These are phyloP conservation scores for Jackrogersella minutella DNA, from an alignment of 495 filamentous ascomycete genomes.

Conservation along the genomic window DNA sequence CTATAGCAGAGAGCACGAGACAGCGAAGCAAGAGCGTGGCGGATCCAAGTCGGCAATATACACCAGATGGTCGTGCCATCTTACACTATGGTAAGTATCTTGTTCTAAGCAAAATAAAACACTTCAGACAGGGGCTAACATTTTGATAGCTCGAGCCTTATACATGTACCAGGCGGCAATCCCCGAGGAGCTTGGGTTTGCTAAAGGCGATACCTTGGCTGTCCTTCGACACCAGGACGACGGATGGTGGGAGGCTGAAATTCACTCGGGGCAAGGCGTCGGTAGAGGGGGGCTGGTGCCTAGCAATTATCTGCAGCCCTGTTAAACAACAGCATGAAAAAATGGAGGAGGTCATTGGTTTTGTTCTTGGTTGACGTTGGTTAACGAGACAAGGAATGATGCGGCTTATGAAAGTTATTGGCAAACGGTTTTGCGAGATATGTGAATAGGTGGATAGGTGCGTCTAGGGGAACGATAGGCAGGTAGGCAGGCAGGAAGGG, in stretches of 20 bases:
- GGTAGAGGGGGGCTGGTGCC: constrained; percentile 85
- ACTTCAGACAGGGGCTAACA: constrained; percentile 29
- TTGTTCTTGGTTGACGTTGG: constrained; percentile 17
- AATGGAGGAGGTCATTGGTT: constrained; percentile 3
- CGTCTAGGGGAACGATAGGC: constrained; percentile 18
- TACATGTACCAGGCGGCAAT: constrained; percentile 96
- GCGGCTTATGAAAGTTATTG: constrained; percentile 16
- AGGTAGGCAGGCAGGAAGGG: constrained; percentile 8
- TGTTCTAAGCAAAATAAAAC: not conserved
- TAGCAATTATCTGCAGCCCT: constrained; percentile 92
- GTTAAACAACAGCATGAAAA: constrained; percentile 53
- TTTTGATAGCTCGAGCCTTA: constrained; percentile 77
- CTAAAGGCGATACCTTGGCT: constrained; percentile 89
- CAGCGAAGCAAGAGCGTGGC: constrained; percentile 84
- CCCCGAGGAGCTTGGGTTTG: constrained; percentile 91
- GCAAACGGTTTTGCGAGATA: not conserved
- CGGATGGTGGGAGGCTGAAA: constrained; percentile 99
- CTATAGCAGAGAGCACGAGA: constrained; percentile 56
- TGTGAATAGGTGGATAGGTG: constrained; percentile 19
- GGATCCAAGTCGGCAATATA: constrained; percentile 74
- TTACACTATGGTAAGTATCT: constrained; percentile 86
- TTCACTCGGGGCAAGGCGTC: constrained; percentile 71
- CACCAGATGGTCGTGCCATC: constrained; percentile 85
- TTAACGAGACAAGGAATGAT: constrained; percentile 35
- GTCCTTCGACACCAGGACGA: constrained; percentile 95